Evolutionary conservation across 768 basidiomycete species (phyloP).

Genomic region (Boletus insuetus): DNA sequence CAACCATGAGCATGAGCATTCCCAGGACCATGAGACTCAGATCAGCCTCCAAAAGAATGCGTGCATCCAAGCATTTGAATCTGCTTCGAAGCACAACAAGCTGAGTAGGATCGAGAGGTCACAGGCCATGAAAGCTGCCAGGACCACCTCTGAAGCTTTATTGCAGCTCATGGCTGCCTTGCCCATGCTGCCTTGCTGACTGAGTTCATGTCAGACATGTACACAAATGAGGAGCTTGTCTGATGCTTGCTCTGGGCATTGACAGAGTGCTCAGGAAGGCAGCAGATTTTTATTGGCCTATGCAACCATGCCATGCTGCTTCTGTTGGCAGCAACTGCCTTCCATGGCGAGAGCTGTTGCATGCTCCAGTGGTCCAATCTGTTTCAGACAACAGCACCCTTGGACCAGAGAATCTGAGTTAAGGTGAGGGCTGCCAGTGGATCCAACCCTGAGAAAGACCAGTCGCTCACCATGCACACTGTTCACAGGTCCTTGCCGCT

Average conservation of each 20-base stretch:
- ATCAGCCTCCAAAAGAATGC: background rate
- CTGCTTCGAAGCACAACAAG: background rate
- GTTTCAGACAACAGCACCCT: background rate
- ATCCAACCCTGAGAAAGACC: too few relatives aligned
- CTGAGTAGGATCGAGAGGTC: background rate
- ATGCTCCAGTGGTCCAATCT: constrained; percentile 7
- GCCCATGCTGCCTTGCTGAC: too few relatives aligned
- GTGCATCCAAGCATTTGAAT: background rate
- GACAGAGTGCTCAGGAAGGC: background rate
- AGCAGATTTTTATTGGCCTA: background rate
- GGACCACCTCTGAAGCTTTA: too few relatives aligned
- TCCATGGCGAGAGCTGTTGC: background rate
- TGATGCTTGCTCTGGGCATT: constrained; percentile 4
- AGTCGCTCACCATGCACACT: too few relatives aligned
- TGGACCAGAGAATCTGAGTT: background rate
- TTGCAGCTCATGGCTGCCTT: too few relatives aligned
- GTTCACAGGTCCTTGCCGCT: too few relatives aligned
- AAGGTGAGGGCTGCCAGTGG: constrained; percentile 15
- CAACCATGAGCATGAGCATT: constrained; percentile 5
- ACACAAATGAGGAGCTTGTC: background rate
- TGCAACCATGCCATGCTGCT: background rate
- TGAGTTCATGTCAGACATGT: too few relatives aligned
- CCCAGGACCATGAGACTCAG: background rate
- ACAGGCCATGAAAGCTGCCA: too few relatives aligned
- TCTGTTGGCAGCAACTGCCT: background rate